Evolutionary conservation across 2,329 filamentous ascomycete species (phyloP).

Genomic region (Neofusicoccum sp.): DNA sequence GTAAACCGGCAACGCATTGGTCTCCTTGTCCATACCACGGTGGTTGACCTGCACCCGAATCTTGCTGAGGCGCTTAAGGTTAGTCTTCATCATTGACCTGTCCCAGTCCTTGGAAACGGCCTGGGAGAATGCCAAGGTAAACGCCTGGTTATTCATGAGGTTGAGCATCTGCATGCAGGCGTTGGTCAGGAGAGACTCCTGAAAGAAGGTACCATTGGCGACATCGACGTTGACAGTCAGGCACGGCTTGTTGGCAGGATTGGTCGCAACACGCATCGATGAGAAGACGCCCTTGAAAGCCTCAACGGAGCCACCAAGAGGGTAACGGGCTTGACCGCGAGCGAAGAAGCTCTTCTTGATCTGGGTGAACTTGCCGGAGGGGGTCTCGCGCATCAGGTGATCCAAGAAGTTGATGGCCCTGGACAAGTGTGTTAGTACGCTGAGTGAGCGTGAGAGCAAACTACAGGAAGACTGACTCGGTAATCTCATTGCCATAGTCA

Average conservation of each 20-base stretch:
- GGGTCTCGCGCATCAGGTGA: slow-evolving; percentile 79
- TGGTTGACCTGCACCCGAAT: slow-evolving; percentile 43
- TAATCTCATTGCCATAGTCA: slow-evolving; percentile 54
- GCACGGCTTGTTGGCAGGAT: slow-evolving; percentile 51
- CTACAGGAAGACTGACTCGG: neutral
- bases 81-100: slow-evolving; percentile 27
- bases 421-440: slow-evolving; percentile 55
- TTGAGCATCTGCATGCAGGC: slow-evolving; percentile 34
- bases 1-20: slow-evolving; percentile 40
- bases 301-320: slow-evolving; percentile 66
- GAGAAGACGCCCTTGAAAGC: slow-evolving; percentile 89
- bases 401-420: slow-evolving; percentile 86
- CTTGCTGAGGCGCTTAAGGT: slow-evolving; percentile 44
- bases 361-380: slow-evolving; percentile 63
- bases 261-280: slow-evolving; percentile 72
- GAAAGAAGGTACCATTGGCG: slow-evolving; percentile 88
- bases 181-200: slow-evolving; percentile 34
- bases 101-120: slow-evolving; percentile 22
- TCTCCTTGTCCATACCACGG: slow-evolving; percentile 28
- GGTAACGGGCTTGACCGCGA: slow-evolving; percentile 45
- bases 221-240: slow-evolving; percentile 87
- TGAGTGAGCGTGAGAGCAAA: neutral
- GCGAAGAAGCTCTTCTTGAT: slow-evolving; percentile 86
- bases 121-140: slow-evolving; percentile 24
- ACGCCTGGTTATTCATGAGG: slow-evolving; percentile 22